phyloP scores from a whole-genome alignment of 2,329 filamentous ascomycete genomes.

The Thielaviopsis populi region DNA sequence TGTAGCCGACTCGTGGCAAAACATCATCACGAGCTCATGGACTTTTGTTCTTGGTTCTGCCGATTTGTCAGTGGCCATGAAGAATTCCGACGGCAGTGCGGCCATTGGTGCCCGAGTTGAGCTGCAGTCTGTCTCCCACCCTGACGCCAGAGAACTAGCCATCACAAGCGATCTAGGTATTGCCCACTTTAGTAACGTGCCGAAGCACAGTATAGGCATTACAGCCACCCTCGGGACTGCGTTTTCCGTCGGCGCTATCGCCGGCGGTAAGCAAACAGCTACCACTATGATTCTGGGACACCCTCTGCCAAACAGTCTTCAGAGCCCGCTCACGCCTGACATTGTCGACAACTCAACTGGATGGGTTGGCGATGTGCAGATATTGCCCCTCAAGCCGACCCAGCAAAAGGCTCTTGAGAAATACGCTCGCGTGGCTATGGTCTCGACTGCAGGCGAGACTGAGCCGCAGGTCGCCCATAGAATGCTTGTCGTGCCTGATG shows the following conservation, averaged over 20 bases:
- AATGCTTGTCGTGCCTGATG: neutral
- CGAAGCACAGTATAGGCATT: constrained; percentile 10
- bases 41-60: constrained; percentile 9
- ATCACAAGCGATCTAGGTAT: constrained; percentile 1
- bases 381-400: neutral
- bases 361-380: neutral
- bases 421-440: neutral
- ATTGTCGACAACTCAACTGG: neutral
- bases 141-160: constrained; percentile 5
- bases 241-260: constrained; percentile 6
- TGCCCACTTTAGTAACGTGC: constrained; percentile 8
- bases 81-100: constrained; percentile 1
- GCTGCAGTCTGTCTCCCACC: neutral
- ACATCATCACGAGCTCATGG: constrained; percentile 10
- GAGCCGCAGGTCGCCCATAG: neutral
- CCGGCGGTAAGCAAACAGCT: constrained; percentile 7
- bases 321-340: neutral
- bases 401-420: neutral
- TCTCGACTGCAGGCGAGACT: constrained; percentile 1
- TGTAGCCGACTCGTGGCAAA: constrained; percentile 7
- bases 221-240: constrained; percentile 6
- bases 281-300: neutral
- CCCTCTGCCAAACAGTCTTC: neutral
- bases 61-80: constrained; percentile 3
- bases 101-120: constrained; percentile 7